These are phyloP conservation scores for Pisolithus sp. DNA, from an alignment of 768 basidiomycete species.

Conservation along the genomic window DNA sequence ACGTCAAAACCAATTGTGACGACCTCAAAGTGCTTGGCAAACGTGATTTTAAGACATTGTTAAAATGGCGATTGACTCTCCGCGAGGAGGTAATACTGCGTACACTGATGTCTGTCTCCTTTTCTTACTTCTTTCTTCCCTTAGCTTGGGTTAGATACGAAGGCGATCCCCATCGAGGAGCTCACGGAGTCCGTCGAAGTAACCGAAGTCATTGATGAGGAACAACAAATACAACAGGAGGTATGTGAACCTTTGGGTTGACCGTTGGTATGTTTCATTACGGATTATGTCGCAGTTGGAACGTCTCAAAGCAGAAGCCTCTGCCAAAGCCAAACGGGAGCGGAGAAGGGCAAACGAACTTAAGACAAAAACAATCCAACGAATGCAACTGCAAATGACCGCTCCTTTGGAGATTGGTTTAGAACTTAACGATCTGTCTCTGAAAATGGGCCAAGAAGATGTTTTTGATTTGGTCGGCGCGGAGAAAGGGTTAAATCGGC, in stretches of 20 bases:
- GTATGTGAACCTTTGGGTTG: constrained; percentile 34
- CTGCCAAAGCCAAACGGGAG: constrained; percentile 69
- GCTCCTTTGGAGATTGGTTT: constrained; percentile 95
- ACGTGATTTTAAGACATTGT: constrained; percentile 88
- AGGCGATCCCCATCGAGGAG: constrained; percentile 67
- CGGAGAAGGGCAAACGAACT: constrained; percentile 84
- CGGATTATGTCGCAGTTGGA: constrained; percentile 52
- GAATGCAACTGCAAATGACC: constrained; percentile 96
- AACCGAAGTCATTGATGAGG: constrained; percentile 71
- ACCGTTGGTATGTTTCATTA: background rate
- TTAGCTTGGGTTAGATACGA: constrained; percentile 81
- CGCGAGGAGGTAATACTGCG: constrained; percentile 67
- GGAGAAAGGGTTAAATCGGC: constrained; percentile 40
- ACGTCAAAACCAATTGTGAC: constrained; percentile 75
- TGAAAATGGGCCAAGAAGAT: constrained; percentile 75
- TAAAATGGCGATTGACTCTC: constrained; percentile 86
- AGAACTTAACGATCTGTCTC: constrained; percentile 70
- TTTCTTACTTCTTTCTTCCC: constrained; percentile 2
- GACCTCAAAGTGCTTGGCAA: constrained; percentile 97
- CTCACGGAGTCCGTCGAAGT: constrained; percentile 66
- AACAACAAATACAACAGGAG: constrained; percentile 85
- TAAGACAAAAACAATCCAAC: constrained; percentile 79
- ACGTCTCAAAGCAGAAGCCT: constrained; percentile 71
- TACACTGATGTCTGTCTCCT: background rate
- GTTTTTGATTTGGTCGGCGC: constrained; percentile 78